Evolutionary conservation across 441 rosid species (phyloP), one percentile per base, ranked within the genome.

Genomic region (Breynia disticha): DNA sequence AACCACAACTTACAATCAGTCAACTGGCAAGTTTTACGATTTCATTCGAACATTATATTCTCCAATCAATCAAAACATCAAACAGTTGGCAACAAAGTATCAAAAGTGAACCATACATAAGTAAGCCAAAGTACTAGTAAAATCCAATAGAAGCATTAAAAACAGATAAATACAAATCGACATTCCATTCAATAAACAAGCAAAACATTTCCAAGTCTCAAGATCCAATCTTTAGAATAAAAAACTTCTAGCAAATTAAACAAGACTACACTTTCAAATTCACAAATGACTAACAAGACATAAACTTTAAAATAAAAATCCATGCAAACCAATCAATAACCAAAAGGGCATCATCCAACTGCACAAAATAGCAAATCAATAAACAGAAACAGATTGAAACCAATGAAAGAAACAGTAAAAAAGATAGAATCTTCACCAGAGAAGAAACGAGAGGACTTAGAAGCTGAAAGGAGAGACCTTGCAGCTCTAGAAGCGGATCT

Each of bases 401-500:
- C 1, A 2, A 15, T 17, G 37, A 16, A 32, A 9, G 45, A 24
- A 17, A 16, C 6, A n/a, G 0, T n/a, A 42, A n/a, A 21, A 16
- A 46, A 59, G 19, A 5, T 14, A 18, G 46, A 24, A 4, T 14
- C 11, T 11, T 19, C 70, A 87, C 96, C 96, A n/a, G 95, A 72
- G 94, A 63, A 82, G 60, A 76, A 70, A 41, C 87, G 80, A 45
- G 87, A 62, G 71, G 61, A 9, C 73, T 79, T 87, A 38, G 95
- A 65, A 50, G 90, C 86, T 6, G 73, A 69, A 18, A 79, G 83
- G 66, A 87, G 74, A 66, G 95, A 76, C 75, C 82, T 79, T 15
- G 86, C 81, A 44, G 88, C 89, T 66, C 71, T 79, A 48, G 89
- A 83, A 71, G 81, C 89, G 65, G 91, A 86, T 80, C 91, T 83